A percentile compares a stretch with the other conserved stretches of the same genome.
These are phyloP conservation scores for Dentipellis fragilis DNA, from an alignment of 768 basidiomycete species.

Conservation along the genomic window DNA sequence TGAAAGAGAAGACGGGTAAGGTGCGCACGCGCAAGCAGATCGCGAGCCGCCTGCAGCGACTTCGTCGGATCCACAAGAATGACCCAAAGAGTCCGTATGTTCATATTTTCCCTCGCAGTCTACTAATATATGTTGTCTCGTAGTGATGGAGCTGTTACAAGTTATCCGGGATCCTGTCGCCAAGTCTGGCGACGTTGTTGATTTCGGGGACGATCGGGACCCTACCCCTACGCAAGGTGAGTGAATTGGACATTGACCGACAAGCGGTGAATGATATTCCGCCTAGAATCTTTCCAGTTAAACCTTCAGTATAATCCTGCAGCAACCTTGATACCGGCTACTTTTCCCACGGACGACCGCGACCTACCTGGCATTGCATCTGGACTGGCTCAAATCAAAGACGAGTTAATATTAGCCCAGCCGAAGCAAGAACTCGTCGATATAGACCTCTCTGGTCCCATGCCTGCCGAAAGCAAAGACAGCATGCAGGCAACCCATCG, in stretches of 20 bases:
- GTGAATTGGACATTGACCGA: background rate
- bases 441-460: too few species aligned
- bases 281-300: background rate
- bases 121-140: background rate
- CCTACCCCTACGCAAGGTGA: background rate
- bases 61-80: conserved; percentile 25
- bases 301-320: background rate
- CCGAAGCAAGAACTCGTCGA: too few species aligned
- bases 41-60: conserved; percentile 28
- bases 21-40: conserved; percentile 30
- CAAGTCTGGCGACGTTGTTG: background rate
- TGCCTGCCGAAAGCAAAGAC: background rate
- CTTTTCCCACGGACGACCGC: too few species aligned
- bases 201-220: background rate
- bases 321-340: too few species aligned
- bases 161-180: background rate
- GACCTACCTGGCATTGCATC: too few species aligned
- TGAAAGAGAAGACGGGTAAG: conserved; percentile 28
- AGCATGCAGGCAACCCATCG: background rate
- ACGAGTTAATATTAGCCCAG: too few species aligned
- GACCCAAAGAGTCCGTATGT: conserved; percentile 21
- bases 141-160: background rate
- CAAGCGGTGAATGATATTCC: background rate
- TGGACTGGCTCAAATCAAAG: too few species aligned
- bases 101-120: background rate